Conservation (phyloP, 1,139 yeast species). For the Kodamaea suecica region DNA sequence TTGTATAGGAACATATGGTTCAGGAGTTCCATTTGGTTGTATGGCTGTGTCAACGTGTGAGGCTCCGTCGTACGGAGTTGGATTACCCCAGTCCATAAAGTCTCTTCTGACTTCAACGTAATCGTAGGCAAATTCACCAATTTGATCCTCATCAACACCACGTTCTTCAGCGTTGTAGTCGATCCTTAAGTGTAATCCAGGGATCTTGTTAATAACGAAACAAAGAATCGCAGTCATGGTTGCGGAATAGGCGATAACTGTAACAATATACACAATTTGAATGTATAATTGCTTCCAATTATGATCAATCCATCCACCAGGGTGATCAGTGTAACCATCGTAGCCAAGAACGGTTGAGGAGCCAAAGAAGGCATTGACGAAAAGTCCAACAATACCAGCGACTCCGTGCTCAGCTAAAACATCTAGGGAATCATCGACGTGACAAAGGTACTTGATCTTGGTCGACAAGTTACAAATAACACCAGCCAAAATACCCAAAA, state of each 20-base stretch:
- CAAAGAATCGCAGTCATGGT: slow-evolving; percentile 79
- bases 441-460: slow-evolving; percentile 73
- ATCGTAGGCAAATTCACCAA: slow-evolving; percentile 97
- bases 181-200: slow-evolving; percentile 78
- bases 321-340: slow-evolving; percentile 77
- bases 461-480: slow-evolving; percentile 87
- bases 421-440: slow-evolving; percentile 91
- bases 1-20: slow-evolving; percentile 1
- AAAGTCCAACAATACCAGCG: slow-evolving; percentile 86
- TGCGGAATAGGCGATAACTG: slow-evolving; percentile 71
- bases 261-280: slow-evolving; percentile 79
- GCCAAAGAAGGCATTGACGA: slow-evolving; percentile 86
- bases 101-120: slow-evolving; percentile 96
- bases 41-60: slow-evolving; percentile 11
- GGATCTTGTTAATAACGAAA: slow-evolving; percentile 69
- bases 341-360: slow-evolving; percentile 86
- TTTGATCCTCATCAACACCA: slow-evolving; percentile 95
- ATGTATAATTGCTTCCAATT: slow-evolving; percentile 90
- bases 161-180: slow-evolving; percentile 80
- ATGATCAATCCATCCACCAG: slow-evolving; percentile 90
- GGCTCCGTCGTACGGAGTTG: slow-evolving; percentile 6
- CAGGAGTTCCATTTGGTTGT: slow-evolving; percentile 7
- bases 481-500: slow-evolving; percentile 80
- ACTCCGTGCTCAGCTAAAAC: slow-evolving; percentile 97
- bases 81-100: slow-evolving; percentile 61